Base-by-base conservation (phyloP, 2,329 filamentous ascomycete genomes). In the Rhexocercosporidium sp. region DNA sequence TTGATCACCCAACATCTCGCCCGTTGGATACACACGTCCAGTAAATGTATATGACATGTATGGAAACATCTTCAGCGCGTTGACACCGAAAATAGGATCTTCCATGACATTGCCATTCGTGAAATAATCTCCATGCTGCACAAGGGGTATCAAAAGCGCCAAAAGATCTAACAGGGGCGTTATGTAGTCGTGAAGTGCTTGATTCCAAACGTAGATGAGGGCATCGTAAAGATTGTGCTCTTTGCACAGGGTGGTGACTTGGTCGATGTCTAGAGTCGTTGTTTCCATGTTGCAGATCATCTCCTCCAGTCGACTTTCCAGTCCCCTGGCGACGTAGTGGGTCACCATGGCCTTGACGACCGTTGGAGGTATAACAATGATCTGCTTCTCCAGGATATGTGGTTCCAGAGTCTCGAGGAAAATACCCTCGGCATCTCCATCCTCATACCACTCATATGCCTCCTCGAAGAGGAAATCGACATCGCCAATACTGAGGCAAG, bases 181-280 rank as follows among this genome's bases (percentile, higher is more conserved):
- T 69, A 97, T 90, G 75, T 96, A 97, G 78, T 99, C 96, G 69
- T 84, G 83, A 31, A 99, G 82, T 2, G 93, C 94, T 78, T 93
- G 91, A 68, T 97, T 98, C 96, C 96, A 99, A 64, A 99, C 92
- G 77, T 98, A 97, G 51, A 96, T 94, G 65, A 97, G 86, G 1
- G 96, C 96, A 79, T 99, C 96, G 76, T 97, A 99, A 3, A 99
- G 85, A 71, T 91, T 88, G 78, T 98, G 90, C 76, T 95, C 91
- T 78, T 96, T 97, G 84, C 96, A 99, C 27, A 99, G 83, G 14
- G 87, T 86, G 0, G 95, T 97, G 66, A 97, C 89, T 78, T 98
- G 93, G 77, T 99, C 95, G 72, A 99, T 89, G 77, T 99, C 96
- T 76, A 99, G 89, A 0, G 94, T 97, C 16, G 88, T 84, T 1